Percentiles rank a stretch among this genome's conserved stretches.
Evolutionary conservation across 352 stramenopile genomes (phyloP).

Genomic region (Pythium rhizo-oryzae): DNA sequence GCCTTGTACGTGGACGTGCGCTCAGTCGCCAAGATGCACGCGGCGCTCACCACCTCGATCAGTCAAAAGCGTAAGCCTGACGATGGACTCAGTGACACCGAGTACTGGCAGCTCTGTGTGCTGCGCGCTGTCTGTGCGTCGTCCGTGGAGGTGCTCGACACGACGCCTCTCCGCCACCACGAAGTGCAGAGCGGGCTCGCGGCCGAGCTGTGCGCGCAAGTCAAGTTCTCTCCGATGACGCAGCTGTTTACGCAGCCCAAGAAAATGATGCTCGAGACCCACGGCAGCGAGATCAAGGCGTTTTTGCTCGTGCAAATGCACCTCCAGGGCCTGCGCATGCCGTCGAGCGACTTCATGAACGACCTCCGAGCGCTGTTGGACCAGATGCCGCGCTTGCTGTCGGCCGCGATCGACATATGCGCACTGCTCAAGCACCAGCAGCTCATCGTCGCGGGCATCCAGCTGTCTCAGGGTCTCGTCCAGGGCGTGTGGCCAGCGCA

Average conservation of each 20-base stretch:
- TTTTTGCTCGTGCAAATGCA: conserved; percentile 96
- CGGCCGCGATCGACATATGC: conserved; percentile 91
- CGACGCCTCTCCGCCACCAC: conserved; percentile 97
- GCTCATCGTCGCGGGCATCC: conserved; percentile 57
- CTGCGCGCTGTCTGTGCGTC: conserved; percentile 66
- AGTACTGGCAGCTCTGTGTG: conserved; percentile 27
- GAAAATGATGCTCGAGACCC: conserved; percentile 66
- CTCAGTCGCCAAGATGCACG: conserved; percentile 79
- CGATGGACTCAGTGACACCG: conserved; percentile 13
- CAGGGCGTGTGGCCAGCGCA: conserved; percentile 49
- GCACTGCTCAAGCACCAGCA: conserved; percentile 54
- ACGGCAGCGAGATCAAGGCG: conserved; percentile 84
- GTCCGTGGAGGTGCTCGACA: conserved; percentile 93
- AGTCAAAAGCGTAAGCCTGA: conserved; percentile 16
- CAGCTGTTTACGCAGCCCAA: conserved; percentile 55
- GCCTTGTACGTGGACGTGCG: conserved; percentile 97
- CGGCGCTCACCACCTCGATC: conserved; percentile 37
- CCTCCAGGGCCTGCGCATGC: conserved; percentile 90
- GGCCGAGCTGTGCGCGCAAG: conserved; percentile 51
- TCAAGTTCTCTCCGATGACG: conserved; percentile 63
- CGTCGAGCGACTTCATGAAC: conserved; percentile 98
- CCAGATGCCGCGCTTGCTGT: conserved; percentile 94
- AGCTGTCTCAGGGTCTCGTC: conserved; percentile 58
- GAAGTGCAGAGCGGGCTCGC: conserved; percentile 91
- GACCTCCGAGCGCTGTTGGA: conserved; percentile 97